A percentile compares a stretch with the other conserved stretches of the same genome.
Evolutionary conservation across 2,329 filamentous ascomycete species (phyloP).

Genomic region (Cladosporium sp.): DNA sequence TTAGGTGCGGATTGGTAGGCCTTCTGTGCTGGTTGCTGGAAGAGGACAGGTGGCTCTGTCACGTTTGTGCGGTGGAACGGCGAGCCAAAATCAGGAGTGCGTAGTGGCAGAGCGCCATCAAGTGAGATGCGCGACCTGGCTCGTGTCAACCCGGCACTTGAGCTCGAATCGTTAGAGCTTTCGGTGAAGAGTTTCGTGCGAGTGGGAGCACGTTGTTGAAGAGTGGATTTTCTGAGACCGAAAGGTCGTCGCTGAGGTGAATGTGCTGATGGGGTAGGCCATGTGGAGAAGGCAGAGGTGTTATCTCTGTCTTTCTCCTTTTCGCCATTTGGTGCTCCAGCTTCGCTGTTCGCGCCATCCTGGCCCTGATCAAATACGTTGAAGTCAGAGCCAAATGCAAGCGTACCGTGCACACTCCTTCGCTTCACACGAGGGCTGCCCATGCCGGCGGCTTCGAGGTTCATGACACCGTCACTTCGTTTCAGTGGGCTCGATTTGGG

Average conservation of each 20-base stretch:
- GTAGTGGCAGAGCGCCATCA: constrained; percentile 69
- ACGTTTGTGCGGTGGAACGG: constrained; percentile 52
- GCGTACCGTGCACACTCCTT: constrained; percentile 74
- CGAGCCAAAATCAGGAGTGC: constrained; percentile 63
- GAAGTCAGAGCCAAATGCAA: constrained; percentile 60
- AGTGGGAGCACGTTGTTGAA: constrained; percentile 68
- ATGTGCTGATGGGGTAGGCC: constrained; percentile 6
- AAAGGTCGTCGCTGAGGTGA: constrained; percentile 33
- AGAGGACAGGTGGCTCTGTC: constrained; percentile 55
- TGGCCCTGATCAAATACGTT: constrained; percentile 69
- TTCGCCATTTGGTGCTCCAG: constrained; percentile 22
- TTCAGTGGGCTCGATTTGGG: constrained; percentile 79
- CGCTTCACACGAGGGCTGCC: constrained; percentile 78
- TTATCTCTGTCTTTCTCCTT: constrained; percentile 26
- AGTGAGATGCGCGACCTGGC: constrained; percentile 66
- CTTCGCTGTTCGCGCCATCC: constrained; percentile 26
- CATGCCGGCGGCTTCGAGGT: constrained; percentile 70
- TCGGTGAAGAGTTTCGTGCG: constrained; percentile 38
- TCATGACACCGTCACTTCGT: constrained; percentile 86
- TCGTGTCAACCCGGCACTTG: constrained; percentile 27
- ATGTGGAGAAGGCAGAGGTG: constrained; percentile 30
- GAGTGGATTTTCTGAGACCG: constrained; percentile 71
- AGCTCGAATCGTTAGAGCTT: constrained; percentile 16
- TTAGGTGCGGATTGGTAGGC: constrained; percentile 37
- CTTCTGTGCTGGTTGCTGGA: constrained; percentile 29